Evolutionary conservation across 2,329 filamentous ascomycete genomes (phyloP), one percentile per base, ranked within the genome.

Genomic region (Xylogone sp.): DNA sequence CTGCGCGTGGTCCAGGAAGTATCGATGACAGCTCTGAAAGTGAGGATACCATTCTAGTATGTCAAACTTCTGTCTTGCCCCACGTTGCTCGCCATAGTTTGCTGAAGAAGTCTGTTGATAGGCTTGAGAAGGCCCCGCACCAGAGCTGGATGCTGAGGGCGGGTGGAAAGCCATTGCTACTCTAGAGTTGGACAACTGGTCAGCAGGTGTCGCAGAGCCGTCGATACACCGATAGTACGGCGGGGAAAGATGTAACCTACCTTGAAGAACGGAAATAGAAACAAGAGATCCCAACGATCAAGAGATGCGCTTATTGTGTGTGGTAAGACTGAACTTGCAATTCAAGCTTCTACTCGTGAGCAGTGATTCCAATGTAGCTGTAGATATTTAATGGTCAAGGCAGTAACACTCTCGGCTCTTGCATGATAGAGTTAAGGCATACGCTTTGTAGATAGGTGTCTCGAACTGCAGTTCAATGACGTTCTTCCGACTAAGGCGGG

Each of bases 11-110:
- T 97, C 90, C 63, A 97, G 76, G 66, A 97, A 99, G 73, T 93
- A 97, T 52, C 83, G 83, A 59, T 93, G 84, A 71, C 94, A 99
- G 58, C 84, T 91, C 70, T 94, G 87, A 68, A 95, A 96, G 53
- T 88, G 87, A 9, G 90, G 88, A 68, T 96, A 88, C 94, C 94
- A 97, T 54, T 91, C 88, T 67, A 97, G 87, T 57, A 97, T 88
- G 69, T 93, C 88, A 70, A 92, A 86, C 3, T 53, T 46, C 2
- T 56, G 55, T 19, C 55, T 53, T 19, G 45, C 52, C 34, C 47
- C 43, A 50, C 48, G 42, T 46, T 49, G 51, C 22, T 52, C 47
- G 46, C 58, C 55, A 53, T 56, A 56, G 21, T 56, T 54, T 16
- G 51, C 48, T 24, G 53, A 54, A 10, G 52, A 45, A 9, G 53